Percentiles rank a stretch among this genome's conserved stretches.
phyloP scores from a whole-genome alignment of 192 early-diverging fungal genomes.

The Mycoemilia scoparia region DNA sequence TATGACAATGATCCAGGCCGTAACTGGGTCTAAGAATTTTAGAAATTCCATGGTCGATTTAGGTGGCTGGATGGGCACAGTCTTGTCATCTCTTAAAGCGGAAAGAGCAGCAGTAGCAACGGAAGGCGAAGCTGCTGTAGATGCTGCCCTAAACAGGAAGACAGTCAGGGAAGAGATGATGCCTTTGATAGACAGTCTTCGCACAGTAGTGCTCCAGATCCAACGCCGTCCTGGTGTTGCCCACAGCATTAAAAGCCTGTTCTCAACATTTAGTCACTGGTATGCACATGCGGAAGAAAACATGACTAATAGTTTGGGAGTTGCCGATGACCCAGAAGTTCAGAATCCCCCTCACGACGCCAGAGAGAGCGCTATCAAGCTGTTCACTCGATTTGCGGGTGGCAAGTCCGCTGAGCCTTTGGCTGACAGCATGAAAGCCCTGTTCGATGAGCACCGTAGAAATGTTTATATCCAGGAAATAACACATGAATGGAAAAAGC shows the following conservation, averaged over 20 bases:
- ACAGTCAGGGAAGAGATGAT: slow-evolving; percentile 1
- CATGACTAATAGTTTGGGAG: slow-evolving; percentile 5
- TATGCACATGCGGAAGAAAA: slow-evolving; percentile 1
- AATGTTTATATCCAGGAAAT: slow-evolving; percentile 13
- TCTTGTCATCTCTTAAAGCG: no score
- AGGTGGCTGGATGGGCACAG: no score
- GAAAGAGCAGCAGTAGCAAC: no score
- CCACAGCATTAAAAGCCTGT: slow-evolving; percentile 16
- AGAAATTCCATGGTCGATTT: no score
- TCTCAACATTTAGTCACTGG: slow-evolving; percentile 4
- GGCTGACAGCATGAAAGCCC: slow-evolving; percentile 5
- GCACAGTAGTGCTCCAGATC: slow-evolving; percentile 15
- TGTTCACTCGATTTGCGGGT: slow-evolving; percentile 16
- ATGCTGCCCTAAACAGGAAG: no score
- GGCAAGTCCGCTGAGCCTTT: slow-evolving; percentile 16
- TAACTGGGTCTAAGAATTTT: no score
- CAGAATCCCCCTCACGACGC: no score
- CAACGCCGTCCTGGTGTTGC: slow-evolving; percentile 10
- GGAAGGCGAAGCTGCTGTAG: no score
- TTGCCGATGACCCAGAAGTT: slow-evolving; percentile 15
- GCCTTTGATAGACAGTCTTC: slow-evolving; percentile 14
- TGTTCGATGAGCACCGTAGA: slow-evolving; percentile 13
- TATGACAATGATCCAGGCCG: no score
- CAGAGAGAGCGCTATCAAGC: slow-evolving; percentile 5
- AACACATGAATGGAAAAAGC: slow-evolving; percentile 9